These are phyloP conservation scores for Hordeum pubiflorum DNA, from an alignment of 202 grass and related monocot species.

Conservation along the genomic window DNA sequence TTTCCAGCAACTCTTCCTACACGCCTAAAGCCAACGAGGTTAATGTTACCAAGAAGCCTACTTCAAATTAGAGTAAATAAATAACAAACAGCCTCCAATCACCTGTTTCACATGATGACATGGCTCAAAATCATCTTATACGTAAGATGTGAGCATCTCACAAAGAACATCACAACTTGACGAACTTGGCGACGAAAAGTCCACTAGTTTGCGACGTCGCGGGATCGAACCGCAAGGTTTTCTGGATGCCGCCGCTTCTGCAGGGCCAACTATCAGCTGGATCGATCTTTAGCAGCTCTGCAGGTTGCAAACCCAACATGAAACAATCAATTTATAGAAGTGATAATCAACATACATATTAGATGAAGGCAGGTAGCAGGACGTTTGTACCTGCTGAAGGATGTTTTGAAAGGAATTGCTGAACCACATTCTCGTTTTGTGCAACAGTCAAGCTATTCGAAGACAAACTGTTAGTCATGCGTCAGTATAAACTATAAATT, in stretches of 20 bases:
- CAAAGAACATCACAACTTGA: constrained; percentile 33
- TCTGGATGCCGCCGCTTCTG: constrained; percentile 51
- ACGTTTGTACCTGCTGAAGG: constrained; percentile 58
- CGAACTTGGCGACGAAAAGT: constrained; percentile 77
- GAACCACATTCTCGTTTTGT: constrained; percentile 90
- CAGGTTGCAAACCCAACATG: constrained; percentile 10
- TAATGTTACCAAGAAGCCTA: no score
- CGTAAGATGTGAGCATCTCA: neutral
- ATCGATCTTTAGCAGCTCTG: constrained; percentile 60
- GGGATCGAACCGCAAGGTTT: constrained; percentile 71
- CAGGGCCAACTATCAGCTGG: constrained; percentile 57
- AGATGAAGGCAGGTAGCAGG: neutral
- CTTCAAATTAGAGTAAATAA: no score
- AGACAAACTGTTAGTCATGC: constrained; percentile 18
- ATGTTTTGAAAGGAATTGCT: constrained; percentile 58
- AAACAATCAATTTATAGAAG: neutral
- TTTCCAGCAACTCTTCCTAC: no score
- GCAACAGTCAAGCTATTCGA: constrained; percentile 66
- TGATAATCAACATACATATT: neutral
- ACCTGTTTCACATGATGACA: neutral
- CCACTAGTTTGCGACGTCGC: constrained; percentile 66
- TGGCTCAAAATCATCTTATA: neutral
- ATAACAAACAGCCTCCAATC: neutral
- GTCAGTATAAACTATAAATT: neutral
- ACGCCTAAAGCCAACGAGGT: no score